Conservation (phyloP, 257 asterid genomes). For the Echium plantagineum region DNA sequence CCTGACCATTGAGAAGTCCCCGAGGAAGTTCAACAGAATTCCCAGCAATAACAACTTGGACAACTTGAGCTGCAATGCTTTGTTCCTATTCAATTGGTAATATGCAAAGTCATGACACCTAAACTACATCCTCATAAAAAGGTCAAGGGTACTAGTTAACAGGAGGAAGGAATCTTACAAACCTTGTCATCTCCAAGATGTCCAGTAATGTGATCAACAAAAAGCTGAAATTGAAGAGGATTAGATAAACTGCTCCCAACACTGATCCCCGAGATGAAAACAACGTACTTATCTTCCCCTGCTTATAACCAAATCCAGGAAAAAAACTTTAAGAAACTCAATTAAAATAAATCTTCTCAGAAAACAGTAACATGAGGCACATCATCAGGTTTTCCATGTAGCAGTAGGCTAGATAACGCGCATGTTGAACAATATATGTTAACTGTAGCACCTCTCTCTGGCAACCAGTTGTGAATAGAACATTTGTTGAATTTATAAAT, state of each 20-base stretch:
- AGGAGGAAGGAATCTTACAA: conserved; percentile 11
- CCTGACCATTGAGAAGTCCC: conserved; percentile 89
- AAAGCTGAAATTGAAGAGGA: conserved; percentile 89
- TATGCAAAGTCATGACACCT: conserved; percentile 13
- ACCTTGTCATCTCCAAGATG: conserved; percentile 96
- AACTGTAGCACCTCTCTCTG: neutral
- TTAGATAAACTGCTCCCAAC: conserved; percentile 66
- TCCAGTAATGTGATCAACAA: conserved; percentile 93
- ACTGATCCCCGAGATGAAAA: conserved; percentile 76
- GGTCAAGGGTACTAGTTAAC: conserved; percentile 7
- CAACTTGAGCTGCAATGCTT: conserved; percentile 74
- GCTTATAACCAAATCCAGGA: conserved; percentile 17
- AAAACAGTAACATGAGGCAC: neutral
- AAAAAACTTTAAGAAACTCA: neutral
- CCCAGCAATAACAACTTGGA: conserved; percentile 87
- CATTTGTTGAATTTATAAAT: neutral
- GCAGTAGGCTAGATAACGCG: neutral
- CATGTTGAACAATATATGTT: neutral
- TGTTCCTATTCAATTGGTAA: conserved; percentile 50
- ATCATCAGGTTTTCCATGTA: neutral
- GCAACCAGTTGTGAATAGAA: neutral
- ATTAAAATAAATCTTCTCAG: neutral
- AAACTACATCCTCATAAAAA: conserved; percentile 9
- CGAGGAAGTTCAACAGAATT: conserved; percentile 68
- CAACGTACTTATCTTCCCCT: conserved; percentile 89